Conservation (phyloP, 2,329 filamentous ascomycete species). For the Arthroderma sp. region DNA sequence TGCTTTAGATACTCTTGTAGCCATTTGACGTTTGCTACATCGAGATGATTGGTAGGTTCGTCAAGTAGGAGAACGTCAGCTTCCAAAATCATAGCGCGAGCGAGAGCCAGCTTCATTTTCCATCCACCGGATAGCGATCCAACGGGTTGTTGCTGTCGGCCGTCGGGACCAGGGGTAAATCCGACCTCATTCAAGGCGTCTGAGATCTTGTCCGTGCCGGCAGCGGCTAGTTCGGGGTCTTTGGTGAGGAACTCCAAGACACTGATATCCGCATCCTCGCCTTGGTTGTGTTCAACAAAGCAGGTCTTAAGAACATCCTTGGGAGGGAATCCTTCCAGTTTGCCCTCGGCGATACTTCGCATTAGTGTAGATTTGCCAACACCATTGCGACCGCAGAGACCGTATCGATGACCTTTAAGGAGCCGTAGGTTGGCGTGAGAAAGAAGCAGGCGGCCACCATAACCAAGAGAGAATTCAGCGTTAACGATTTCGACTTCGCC, state of each 20-base stretch:
- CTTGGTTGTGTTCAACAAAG: slow-evolving; percentile 98
- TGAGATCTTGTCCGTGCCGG: slow-evolving; percentile 68
- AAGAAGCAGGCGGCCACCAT: slow-evolving; percentile 91
- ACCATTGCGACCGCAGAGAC: slow-evolving; percentile 91
- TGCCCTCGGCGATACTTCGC: slow-evolving; percentile 88
- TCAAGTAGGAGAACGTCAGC: slow-evolving; percentile 94
- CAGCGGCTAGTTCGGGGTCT: slow-evolving; percentile 70
- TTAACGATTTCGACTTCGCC: slow-evolving; percentile 95
- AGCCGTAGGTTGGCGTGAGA: slow-evolving; percentile 92
- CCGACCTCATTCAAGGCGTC: slow-evolving; percentile 81
- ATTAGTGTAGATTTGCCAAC: slow-evolving; percentile 98
- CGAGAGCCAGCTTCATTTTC: slow-evolving; percentile 99
- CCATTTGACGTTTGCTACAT: slow-evolving; percentile 94
- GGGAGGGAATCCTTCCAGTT: slow-evolving; percentile 90
- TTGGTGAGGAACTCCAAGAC: slow-evolving; percentile 88
- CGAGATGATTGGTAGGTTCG: slow-evolving; percentile 97
- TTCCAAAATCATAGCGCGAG: slow-evolving; percentile 88
- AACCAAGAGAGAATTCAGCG: slow-evolving; percentile 91
- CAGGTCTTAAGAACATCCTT: slow-evolving; percentile 88
- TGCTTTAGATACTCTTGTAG: slow-evolving; percentile 86
- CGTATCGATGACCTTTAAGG: slow-evolving; percentile 92
- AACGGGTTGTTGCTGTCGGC: slow-evolving; percentile 76
- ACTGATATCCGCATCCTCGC: slow-evolving; percentile 90
- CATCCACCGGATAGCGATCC: slow-evolving; percentile 93
- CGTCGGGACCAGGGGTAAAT: slow-evolving; percentile 79